These are phyloP conservation scores for Wickerhamiella allomyrinae DNA, from an alignment of 805 yeast species.

Conservation along the genomic window DNA sequence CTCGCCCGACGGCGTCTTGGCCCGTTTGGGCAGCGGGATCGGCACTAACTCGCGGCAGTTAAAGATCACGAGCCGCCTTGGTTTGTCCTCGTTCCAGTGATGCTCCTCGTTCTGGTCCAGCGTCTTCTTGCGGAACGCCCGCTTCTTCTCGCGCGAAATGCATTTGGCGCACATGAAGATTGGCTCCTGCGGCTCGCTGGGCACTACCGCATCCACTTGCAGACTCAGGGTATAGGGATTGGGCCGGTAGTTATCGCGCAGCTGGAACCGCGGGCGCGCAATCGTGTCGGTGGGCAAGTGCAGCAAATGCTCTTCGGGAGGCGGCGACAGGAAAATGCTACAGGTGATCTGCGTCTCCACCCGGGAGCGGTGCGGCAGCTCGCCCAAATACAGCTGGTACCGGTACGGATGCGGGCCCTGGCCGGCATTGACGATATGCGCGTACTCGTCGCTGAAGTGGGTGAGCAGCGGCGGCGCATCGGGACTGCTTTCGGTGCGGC, in stretches of 20 bases:
- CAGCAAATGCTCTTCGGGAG: slow-evolving; percentile 57
- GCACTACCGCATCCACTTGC: slow-evolving; percentile 68
- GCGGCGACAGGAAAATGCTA: slow-evolving; percentile 50
- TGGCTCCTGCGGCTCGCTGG: slow-evolving; percentile 27
- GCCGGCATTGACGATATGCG: slow-evolving; percentile 4
- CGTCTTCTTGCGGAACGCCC: slow-evolving; percentile 83
- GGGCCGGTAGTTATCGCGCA: slow-evolving; percentile 23
- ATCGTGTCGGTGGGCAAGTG: slow-evolving; percentile 81
- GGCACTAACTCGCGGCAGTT: slow-evolving; percentile 74
- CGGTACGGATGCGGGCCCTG: slow-evolving; percentile 7
- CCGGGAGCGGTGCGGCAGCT: slow-evolving; percentile 68
- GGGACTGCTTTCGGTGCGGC: slow-evolving; percentile 9
- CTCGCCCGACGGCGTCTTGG: slow-evolving; percentile 31
- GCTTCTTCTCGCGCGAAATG: slow-evolving; percentile 80
- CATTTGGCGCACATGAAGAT: slow-evolving; percentile 81
- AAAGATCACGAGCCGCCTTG: slow-evolving; percentile 75
- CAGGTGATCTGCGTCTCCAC: slow-evolving; percentile 93
- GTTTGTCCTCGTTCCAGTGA: slow-evolving; percentile 62
- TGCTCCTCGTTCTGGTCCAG: slow-evolving; percentile 60
- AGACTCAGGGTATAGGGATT: slow-evolving; percentile 27
- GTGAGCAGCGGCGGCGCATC: slow-evolving; percentile 5
- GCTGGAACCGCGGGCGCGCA: slow-evolving; percentile 70
- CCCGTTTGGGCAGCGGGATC: slow-evolving; percentile 8
- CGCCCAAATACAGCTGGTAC: slow-evolving; percentile 27
- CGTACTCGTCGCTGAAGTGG: slow-evolving; percentile 7